Evolutionary conservation across 768 basidiomycete genomes (phyloP), one percentile per base, ranked within the genome.

Genomic region (Mycena venus): DNA sequence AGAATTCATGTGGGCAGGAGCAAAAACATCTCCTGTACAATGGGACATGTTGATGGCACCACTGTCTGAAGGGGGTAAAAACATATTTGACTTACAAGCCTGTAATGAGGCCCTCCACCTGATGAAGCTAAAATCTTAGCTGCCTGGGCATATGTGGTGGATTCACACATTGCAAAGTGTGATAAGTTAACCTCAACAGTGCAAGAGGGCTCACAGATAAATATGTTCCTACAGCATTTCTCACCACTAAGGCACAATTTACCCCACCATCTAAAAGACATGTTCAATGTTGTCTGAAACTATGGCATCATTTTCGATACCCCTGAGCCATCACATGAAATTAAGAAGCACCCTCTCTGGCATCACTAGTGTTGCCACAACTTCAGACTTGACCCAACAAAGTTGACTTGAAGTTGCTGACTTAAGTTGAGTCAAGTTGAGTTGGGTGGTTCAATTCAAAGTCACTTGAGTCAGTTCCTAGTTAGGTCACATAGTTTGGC

Each of bases 61-160:
- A 0, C 62, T 74, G 0, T 47, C 58, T 0, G 36, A 73, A 25
- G 84, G 83, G 19, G 83, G 82, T 0, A 72, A 74, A 32, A 67
- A 60, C 11, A 36, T 84, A 0, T 75, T 85, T 0, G 77, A 84
- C 51, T 58, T 85, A 0, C 29, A 58, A 36, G 61, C 76, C 0
- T 32, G 83, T 3, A 83, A 83, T 42, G 69, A 82, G 42, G 81
- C 83, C 0, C 82, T 83, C 64, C 15, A 14, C 53, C 12, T 82
- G 0, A 82, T 78, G 66, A 79, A 77, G 63, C 40, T 82, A 0
- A 81, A 82, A 58, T 19, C 68, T 27, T 85, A 82, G 69, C 78
- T 83, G 0, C 68, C 14, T 85, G 84, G 84, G 78, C 81, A 0
- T 14, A 27, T 2, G 44, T 84, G 0, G 82, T 82, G 29, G 83